A percentile compares a stretch with the other conserved stretches of the same genome.
phyloP scores from a whole-genome alignment of 441 rosid species.

The Sinapis alba region DNA sequence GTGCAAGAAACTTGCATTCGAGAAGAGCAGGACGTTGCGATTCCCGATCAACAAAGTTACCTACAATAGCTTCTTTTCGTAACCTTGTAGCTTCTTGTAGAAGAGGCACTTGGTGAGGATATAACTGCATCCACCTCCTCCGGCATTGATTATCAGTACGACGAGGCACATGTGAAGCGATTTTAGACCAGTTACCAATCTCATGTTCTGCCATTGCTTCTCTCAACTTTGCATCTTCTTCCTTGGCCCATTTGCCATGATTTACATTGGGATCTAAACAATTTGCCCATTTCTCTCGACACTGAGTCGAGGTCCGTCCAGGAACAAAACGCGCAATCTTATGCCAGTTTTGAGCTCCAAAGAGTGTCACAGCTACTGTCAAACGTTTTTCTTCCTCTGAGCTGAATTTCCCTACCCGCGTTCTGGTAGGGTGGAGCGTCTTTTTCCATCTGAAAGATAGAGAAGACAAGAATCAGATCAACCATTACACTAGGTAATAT shows the following conservation, averaged over 20 bases:
- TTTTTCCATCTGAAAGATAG: constrained; percentile 70
- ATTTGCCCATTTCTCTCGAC: constrained; percentile 95
- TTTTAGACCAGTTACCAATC: constrained; percentile 67
- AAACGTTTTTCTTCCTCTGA: constrained; percentile 72
- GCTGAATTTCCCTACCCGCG: constrained; percentile 67
- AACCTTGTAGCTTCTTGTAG: constrained; percentile 57
- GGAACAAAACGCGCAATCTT: constrained; percentile 80
- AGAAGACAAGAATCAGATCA: constrained; percentile 4
- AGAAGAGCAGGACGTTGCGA: constrained; percentile 74
- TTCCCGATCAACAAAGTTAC: constrained; percentile 88
- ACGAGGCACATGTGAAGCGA: constrained; percentile 61
- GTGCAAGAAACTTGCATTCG: constrained; percentile 58
- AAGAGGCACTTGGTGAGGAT: constrained; percentile 68
- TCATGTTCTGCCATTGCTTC: constrained; percentile 66
- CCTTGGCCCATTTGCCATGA: constrained; percentile 66
- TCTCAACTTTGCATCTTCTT: constrained; percentile 74
- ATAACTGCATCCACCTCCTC: constrained; percentile 82
- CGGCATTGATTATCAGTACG: constrained; percentile 86
- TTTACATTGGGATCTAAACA: constrained; percentile 72
- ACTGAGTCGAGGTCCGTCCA: constrained; percentile 72
- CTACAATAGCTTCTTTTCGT: constrained; percentile 51
- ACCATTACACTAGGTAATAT: neutral
- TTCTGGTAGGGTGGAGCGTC: constrained; percentile 58
- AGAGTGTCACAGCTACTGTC: constrained; percentile 80
- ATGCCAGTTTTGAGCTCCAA: constrained; percentile 80